Base-by-base conservation (phyloP, 352 stramenopile genomes). In the Phytophthora sansomeana region DNA sequence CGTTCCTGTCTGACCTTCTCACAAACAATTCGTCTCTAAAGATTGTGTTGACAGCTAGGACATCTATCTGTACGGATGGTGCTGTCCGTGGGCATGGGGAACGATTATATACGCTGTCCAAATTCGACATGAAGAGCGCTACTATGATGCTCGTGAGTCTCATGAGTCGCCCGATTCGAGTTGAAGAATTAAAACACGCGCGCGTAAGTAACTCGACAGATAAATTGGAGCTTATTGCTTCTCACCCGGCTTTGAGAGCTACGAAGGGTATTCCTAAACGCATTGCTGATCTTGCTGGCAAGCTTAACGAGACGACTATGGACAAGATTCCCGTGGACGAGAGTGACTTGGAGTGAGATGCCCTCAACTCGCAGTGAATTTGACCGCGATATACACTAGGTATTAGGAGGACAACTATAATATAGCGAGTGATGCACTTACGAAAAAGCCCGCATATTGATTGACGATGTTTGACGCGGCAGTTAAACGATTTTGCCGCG, bases 141-240 rank as follows among this genome's bases (percentile, higher is more conserved):
- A 87, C 82, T 6, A 90, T 87, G 68, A 85, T 93, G 82, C 63
- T 93, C 6, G 70, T 93, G 48, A 87, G 82, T 66, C 75, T 93
- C 19, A 77, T 91, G 64, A 93, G 83, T 52, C 85, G 85, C 11
- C 80, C 82, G 1, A 89, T 93, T 52, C 82, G 82, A 19, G 26
- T 90, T 5, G 83, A 93, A 38, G 85, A 93, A 39, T 66, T 93
- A 13, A 86, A 87, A 54, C 72, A 63, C 21, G 67, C 82, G 24
- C 58, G 58, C 7, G 29, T 43, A 28, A 49, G 48, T 4, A 71
- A 64, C 9, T 78, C 82, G 2, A 77, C 68, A 2, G 80, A 93
- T 58, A 91, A 91, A 54, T 48, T 93, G n/a, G 85, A 93, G 49
- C 47, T 89, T 5, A 88, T 93, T 47, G 73, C 82, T n/a, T 81